These are phyloP conservation scores for Tilletia walkeri DNA, from an alignment of 1,284 basidiomycete genomes.

Conservation along the genomic window DNA sequence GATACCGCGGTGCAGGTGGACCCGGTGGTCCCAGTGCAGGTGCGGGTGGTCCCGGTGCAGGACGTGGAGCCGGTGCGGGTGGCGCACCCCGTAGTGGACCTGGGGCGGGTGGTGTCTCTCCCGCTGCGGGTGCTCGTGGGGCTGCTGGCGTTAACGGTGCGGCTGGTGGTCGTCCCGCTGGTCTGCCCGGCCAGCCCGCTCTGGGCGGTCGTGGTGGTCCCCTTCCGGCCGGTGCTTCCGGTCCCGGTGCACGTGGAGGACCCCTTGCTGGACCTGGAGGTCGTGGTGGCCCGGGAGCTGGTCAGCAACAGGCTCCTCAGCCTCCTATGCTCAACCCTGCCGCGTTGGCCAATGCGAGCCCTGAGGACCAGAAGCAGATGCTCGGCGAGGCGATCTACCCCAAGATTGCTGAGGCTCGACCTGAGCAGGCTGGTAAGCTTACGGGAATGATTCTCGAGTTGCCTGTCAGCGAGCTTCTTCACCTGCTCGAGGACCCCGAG, in stretches of 20 bases:
- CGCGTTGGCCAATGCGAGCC: conserved; percentile 53
- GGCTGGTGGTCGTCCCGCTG: conserved; percentile 35
- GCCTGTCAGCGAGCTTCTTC: conserved; percentile 53
- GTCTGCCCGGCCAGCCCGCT: conserved; percentile 36
- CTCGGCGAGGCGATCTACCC: conserved; percentile 56
- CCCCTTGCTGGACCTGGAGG: conserved; percentile 6
- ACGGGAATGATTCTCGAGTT: conserved; percentile 56
- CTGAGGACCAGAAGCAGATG: conserved; percentile 57
- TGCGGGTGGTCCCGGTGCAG: neutral
- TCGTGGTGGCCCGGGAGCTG: conserved; percentile 21
- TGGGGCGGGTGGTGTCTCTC: neutral
- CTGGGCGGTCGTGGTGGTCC: conserved; percentile 20
- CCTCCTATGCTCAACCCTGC: conserved; percentile 49
- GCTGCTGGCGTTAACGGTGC: conserved; percentile 38
- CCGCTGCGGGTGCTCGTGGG: conserved; percentile 6
- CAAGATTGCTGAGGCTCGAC: conserved; percentile 51
- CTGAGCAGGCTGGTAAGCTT: conserved; percentile 54
- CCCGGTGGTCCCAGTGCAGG: neutral
- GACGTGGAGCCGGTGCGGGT: conserved; percentile 29
- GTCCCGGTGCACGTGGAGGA: conserved; percentile 31
- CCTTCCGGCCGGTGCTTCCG: conserved; percentile 27
- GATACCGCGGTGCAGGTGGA: conserved; percentile 44
- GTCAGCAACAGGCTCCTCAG: conserved; percentile 30
- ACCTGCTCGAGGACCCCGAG: conserved; percentile 54
- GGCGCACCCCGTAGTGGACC: conserved; percentile 41